These are phyloP conservation scores for Lupinus albus DNA, from an alignment of 306 rosid genomes.

Conservation along the genomic window DNA sequence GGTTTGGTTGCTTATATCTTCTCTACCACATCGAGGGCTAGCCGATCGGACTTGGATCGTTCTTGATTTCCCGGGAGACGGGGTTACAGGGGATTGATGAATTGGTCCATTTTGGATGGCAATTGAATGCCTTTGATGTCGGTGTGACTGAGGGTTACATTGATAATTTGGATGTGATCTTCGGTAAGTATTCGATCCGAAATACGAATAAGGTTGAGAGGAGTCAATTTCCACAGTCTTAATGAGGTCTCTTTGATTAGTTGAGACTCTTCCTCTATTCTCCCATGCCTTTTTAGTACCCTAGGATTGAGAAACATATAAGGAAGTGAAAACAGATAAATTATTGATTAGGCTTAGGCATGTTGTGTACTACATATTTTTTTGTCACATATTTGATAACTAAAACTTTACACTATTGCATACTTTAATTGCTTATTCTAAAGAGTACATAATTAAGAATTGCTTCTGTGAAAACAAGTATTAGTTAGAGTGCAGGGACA, in stretches of 20 bases:
- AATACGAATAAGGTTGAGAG: constrained; percentile 74
- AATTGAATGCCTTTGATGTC: constrained; percentile 69
- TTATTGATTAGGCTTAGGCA: no score
- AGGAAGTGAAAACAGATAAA: no score
- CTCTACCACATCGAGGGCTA: constrained; percentile 71
- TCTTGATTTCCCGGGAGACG: constrained; percentile 74
- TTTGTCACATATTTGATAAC: no score
- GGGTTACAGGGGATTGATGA: constrained; percentile 69
- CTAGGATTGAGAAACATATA: no score
- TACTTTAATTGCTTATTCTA: no score
- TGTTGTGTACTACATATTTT: no score
- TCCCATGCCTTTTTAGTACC: constrained; percentile 79
- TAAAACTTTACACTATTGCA: no score
- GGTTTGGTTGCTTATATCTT: constrained; percentile 61
- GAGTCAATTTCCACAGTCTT: constrained; percentile 90
- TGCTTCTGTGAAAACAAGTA: neutral
- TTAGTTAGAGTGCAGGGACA: neutral
- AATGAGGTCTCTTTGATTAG: constrained; percentile 79
- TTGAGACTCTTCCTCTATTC: constrained; percentile 78
- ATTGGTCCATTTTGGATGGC: constrained; percentile 55
- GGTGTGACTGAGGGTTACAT: constrained; percentile 53
- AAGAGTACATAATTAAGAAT: no score
- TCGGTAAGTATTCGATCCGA: constrained; percentile 60
- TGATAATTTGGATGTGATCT: constrained; percentile 75
- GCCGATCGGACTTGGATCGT: constrained; percentile 82